Base-by-base conservation (phyloP, 2,329 filamentous ascomycete species). In the Escovopsis sp. region DNA sequence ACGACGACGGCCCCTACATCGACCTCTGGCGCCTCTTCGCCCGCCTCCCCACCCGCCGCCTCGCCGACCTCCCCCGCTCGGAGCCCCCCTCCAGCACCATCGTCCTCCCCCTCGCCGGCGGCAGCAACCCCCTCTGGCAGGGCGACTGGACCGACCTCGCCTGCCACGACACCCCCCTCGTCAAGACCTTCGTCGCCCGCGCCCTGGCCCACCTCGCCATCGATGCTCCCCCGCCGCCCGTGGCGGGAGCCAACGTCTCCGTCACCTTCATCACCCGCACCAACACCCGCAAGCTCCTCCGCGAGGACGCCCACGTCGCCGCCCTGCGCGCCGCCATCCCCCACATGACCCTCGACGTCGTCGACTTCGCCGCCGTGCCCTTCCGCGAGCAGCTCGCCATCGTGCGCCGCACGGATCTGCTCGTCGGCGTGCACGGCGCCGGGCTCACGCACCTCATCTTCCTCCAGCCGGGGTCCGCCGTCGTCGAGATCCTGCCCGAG, bases 401-500 rank as follows among this genome's bases (percentile, higher is more conserved):
- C 2, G 47, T 53, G 9, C 53, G 48, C 12, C 45, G 47, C 18
- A 62, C 60, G 1, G 60, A 64, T 38, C 41, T 64, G 13, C 48
- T 66, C 8, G 52, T 62, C 5, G 60, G 60, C 21, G 54, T 61
- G 2, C 61, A 65, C 43, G 62, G 62, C 29, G 60, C 60, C 0
- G 61, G 58, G 1, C 45, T 65, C 13, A 58, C 61, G 4, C 59
- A 64, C 39, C 42, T 44, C 1, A 52, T 65, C 42, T 66, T 63
- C 37, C 48, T 63, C 40, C 52, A 43, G 1, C 44, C 48, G 21
- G 44, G 46, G 4, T 48, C 47, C 1, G 53, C 51, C 13, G 43
- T 65, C 7, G 55, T 65, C 5, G 61, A 66, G 47, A 62, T 66
- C 19, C 43, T 57, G 23, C 62, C 62, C 4, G 39, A 43, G 3